Evolutionary conservation across 2,329 filamentous ascomycete genomes (phyloP).

Genomic region (Arthrobotrys iridis): DNA sequence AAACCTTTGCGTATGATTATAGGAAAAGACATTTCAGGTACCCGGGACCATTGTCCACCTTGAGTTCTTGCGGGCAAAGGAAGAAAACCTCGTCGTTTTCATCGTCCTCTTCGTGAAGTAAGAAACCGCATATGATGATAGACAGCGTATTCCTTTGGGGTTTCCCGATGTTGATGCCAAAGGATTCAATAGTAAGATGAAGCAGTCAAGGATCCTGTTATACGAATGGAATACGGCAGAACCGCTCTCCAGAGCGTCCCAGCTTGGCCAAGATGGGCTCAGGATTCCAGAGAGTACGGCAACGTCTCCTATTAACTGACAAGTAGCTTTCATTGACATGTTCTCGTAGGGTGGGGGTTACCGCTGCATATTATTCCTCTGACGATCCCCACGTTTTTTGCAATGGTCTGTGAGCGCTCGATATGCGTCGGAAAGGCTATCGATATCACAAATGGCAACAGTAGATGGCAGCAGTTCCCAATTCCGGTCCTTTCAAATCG

Average conservation of each 20-base stretch:
- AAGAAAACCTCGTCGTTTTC: slow-evolving; percentile 33
- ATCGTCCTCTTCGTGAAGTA: slow-evolving; percentile 48
- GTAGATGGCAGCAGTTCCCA: slow-evolving; percentile 58
- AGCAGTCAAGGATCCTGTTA: slow-evolving; percentile 67
- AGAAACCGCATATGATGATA: not conserved
- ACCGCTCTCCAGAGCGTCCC: slow-evolving; percentile 64
- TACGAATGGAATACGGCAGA: slow-evolving; percentile 72
- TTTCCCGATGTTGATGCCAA: not conserved
- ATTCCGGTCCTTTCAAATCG: slow-evolving; percentile 60
- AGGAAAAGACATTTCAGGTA: slow-evolving; percentile 52
- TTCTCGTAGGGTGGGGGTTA: slow-evolving; percentile 66
- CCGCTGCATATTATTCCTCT: slow-evolving; percentile 78
- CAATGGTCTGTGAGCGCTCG: slow-evolving; percentile 71
- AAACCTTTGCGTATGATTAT: slow-evolving; percentile 1
- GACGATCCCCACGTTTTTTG: slow-evolving; percentile 75
- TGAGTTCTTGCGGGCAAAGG: slow-evolving; percentile 40
- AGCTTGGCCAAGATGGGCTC: slow-evolving; percentile 66
- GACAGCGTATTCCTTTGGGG: not conserved
- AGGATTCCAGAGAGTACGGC: slow-evolving; percentile 63
- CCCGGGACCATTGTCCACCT: slow-evolving; percentile 40
- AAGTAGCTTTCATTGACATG: slow-evolving; percentile 57
- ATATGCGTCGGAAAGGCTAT: slow-evolving; percentile 65
- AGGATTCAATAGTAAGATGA: slow-evolving; percentile 58
- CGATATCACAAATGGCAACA: slow-evolving; percentile 61
- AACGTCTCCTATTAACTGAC: not conserved